Evolutionary conservation across 2,329 filamentous ascomycete genomes (phyloP).

Genomic region (Xylariaceae sp.): DNA sequence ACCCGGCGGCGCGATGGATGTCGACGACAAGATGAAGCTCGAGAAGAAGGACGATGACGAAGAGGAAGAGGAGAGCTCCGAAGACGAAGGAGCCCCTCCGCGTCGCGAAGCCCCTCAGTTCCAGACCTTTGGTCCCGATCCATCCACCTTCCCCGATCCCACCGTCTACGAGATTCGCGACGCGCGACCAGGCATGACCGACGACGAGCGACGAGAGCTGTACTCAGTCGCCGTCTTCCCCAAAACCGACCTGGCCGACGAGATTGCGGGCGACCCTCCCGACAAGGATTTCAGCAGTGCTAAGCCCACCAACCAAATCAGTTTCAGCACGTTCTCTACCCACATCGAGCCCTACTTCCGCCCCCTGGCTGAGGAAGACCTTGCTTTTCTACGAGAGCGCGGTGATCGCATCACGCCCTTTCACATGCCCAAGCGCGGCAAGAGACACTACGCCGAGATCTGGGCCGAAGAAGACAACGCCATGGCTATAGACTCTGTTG

Average conservation of each 20-base stretch:
- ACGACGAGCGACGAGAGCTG: slow-evolving; percentile 82
- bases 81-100: slow-evolving; percentile 59
- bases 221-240: slow-evolving; percentile 86
- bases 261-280: slow-evolving; percentile 84
- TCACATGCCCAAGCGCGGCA: slow-evolving; percentile 78
- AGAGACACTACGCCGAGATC: slow-evolving; percentile 79
- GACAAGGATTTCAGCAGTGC: slow-evolving; percentile 94
- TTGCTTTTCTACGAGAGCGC: slow-evolving; percentile 86
- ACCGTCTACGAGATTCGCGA: slow-evolving; percentile 90
- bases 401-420: slow-evolving; percentile 83
- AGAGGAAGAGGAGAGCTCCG: slow-evolving; percentile 47
- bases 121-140: slow-evolving; percentile 89
- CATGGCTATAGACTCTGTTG: slow-evolving; percentile 66
- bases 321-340: slow-evolving; percentile 85
- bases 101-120: slow-evolving; percentile 66
- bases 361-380: slow-evolving; percentile 85
- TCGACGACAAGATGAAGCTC: slow-evolving; percentile 49
- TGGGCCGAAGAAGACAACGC: slow-evolving; percentile 93
- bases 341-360: slow-evolving; percentile 92
- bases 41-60: slow-evolving; percentile 24
- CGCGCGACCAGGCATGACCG: slow-evolving; percentile 68
- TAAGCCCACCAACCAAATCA: slow-evolving; percentile 91
- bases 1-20: slow-evolving; percentile 51
- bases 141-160: slow-evolving; percentile 84
- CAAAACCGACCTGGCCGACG: slow-evolving; percentile 70